Conservation (phyloP, 208 protist species). For the Acanthamoeba triangularis region DNA sequence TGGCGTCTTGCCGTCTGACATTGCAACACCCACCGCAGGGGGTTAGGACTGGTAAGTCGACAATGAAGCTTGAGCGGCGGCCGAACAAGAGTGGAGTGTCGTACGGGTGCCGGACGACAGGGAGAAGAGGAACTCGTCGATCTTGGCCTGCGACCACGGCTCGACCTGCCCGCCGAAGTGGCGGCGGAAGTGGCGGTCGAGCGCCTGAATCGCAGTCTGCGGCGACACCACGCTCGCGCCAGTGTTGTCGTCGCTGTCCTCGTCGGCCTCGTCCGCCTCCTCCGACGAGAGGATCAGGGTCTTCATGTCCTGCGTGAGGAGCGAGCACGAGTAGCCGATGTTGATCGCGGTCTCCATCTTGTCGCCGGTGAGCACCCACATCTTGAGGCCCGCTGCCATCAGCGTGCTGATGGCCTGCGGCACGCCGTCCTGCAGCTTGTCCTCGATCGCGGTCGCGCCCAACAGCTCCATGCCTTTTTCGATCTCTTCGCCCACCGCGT, state of each 20-base stretch:
- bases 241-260: neutral
- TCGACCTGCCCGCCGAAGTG: neutral
- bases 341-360: conserved; percentile 97
- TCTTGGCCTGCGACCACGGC: neutral
- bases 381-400: conserved; percentile 93
- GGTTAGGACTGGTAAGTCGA: neutral
- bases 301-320: conserved; percentile 74
- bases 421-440: conserved; percentile 97
- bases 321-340: conserved; percentile 90
- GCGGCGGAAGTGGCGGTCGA: neutral
- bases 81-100: neutral
- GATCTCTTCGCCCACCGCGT: conserved; percentile 93
- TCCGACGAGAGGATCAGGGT: conserved; percentile 3
- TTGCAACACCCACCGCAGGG: neutral
- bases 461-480: conserved; percentile 94
- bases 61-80: too few species aligned
- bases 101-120: neutral
- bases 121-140: conserved; percentile 46
- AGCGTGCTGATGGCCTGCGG: conserved; percentile 93
- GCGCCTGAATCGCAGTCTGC: neutral
- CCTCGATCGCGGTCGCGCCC: conserved; percentile 97
- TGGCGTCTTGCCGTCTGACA: neutral
- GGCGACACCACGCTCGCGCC: neutral
- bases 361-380: conserved; percentile 99
- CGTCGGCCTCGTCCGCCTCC: neutral